A percentile compares a stretch with the other conserved stretches of the same genome.
phyloP scores from a whole-genome alignment of 1,284 basidiomycete genomes.

The Cyathus pygmaeus region DNA sequence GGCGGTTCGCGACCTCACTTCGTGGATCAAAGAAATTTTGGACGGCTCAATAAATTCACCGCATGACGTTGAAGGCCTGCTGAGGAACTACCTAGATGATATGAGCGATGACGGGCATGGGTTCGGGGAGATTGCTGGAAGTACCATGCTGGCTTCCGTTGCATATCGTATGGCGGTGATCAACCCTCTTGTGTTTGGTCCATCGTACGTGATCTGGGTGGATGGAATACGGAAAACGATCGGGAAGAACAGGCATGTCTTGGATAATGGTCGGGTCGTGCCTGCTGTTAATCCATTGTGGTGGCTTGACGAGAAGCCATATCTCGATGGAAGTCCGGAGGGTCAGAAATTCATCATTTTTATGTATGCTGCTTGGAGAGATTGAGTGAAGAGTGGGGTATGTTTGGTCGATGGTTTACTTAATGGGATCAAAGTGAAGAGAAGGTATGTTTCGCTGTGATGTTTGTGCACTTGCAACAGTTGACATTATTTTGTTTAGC shows the following conservation, averaged over 20 bases:
- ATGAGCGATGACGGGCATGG: constrained; percentile 33
- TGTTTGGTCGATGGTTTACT: too few species aligned
- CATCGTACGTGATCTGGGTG: constrained; percentile 28
- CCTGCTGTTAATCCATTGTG: constrained; percentile 53
- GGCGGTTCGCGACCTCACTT: too few species aligned
- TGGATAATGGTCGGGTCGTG: constrained; percentile 41
- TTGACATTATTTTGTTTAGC: too few species aligned
- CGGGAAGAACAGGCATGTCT: constrained; percentile 39
- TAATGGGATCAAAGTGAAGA: too few species aligned
- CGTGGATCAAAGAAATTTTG: too few species aligned
- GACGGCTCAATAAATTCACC: too few species aligned
- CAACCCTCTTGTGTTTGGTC: constrained; percentile 18
- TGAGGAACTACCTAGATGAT: constrained; percentile 53
- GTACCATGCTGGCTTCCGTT: constrained; percentile 52
- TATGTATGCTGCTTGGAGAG: constrained; percentile 56
- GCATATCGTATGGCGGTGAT: constrained; percentile 51
- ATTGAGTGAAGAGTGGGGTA: constrained; percentile 38
- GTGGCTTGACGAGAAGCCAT: constrained; percentile 46
- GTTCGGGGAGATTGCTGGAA: constrained; percentile 56
- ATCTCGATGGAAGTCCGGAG: constrained; percentile 52
- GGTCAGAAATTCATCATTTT: constrained; percentile 52
- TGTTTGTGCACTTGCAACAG: too few species aligned
- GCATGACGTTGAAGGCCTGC: constrained; percentile 36
- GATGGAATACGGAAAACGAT: constrained; percentile 31
- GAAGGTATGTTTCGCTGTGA: too few species aligned